Evolutionary conservation across 192 early-diverging fungal species (phyloP).

Genomic region (Powellomyces hirtus): DNA sequence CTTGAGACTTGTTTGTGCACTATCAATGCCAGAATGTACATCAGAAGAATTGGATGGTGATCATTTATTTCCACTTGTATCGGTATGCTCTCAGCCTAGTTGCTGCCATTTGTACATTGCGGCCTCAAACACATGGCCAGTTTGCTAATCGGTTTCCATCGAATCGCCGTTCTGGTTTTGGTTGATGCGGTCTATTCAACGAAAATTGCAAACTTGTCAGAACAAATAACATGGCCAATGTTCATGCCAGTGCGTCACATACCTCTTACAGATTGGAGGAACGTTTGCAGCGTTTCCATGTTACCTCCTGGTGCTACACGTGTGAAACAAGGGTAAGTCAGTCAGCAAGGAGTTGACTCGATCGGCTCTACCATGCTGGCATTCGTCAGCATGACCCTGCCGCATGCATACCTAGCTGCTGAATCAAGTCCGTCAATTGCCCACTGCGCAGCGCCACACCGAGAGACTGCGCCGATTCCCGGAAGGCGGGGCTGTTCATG

Average conservation of each 20-base stretch:
- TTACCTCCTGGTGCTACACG: background rate
- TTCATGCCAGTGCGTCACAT: background rate
- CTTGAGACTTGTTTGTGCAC: no score
- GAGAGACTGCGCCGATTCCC: constrained; percentile 19
- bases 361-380: background rate
- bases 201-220: no score
- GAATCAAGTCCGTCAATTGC: constrained; percentile 7
- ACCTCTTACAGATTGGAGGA: constrained; percentile 17
- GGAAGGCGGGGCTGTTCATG: constrained; percentile 9
- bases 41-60: no score
- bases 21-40: no score
- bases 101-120: no score
- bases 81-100: no score
- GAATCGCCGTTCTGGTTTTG: background rate
- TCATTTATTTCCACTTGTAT: no score
- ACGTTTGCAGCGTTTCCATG: constrained; percentile 11
- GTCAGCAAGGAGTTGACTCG: background rate
- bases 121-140: no score
- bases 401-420: constrained; percentile 1
- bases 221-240: no score
- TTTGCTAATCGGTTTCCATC: background rate
- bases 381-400: background rate
- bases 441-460: constrained; percentile 22
- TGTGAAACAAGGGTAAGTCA: background rate
- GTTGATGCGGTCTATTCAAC: no score